Percentiles rank a stretch among this genome's conserved stretches.
phyloP scores from a whole-genome alignment of 768 basidiomycete species.

The Lentinula aciculospora region DNA sequence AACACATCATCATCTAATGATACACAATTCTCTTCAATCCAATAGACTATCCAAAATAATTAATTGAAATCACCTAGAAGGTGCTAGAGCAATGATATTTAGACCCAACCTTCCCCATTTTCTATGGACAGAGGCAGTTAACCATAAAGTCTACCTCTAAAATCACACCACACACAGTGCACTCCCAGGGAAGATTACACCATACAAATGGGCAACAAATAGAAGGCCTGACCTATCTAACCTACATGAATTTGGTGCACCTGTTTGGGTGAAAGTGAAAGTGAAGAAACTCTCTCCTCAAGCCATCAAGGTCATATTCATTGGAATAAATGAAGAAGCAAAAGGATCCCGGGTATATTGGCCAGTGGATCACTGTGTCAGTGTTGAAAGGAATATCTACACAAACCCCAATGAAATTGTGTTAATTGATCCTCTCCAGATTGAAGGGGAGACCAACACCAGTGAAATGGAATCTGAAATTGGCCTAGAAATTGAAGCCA shows the following conservation, averaged over 20 bases:
- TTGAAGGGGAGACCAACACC: constrained; percentile 6
- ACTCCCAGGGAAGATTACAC: constrained; percentile 4
- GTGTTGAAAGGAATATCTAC: constrained; percentile 19
- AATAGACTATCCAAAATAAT: constrained; percentile 24
- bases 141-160: constrained; percentile 8
- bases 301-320: constrained; percentile 13
- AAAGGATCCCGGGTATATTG: constrained; percentile 25
- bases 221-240: constrained; percentile 14
- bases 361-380: constrained; percentile 17
- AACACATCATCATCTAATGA: constrained; percentile 23
- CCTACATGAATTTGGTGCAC: constrained; percentile 20
- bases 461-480: too few relatives aligned
- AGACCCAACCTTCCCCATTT: constrained; percentile 9
- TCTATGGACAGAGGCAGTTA: constrained; percentile 17
- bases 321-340: constrained; percentile 20
- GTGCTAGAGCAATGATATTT: constrained; percentile 21
- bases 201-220: constrained; percentile 6
- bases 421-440: not conserved
- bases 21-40: constrained; percentile 26
- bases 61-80: constrained; percentile 19
- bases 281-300: constrained; percentile 12
- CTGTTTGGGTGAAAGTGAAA: constrained; percentile 21
- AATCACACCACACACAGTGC: constrained; percentile 1
- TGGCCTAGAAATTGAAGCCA: not conserved
- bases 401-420: not conserved